These are phyloP conservation scores for Cyclostephanos invisitatus DNA, from an alignment of 108 stramenopile genomes.

Conservation along the genomic window DNA sequence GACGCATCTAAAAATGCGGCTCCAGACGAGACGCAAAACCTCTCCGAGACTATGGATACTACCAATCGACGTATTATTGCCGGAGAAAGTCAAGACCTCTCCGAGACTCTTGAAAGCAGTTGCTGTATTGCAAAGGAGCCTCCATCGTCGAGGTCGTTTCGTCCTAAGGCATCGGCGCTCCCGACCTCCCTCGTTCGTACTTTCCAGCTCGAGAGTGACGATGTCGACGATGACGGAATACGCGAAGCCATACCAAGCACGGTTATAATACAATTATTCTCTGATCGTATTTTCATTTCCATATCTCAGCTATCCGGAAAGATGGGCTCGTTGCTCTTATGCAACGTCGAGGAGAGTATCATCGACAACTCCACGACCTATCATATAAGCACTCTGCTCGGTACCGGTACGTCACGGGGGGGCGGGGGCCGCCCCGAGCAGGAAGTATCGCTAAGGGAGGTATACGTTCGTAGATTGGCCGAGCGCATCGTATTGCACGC, in stretches of 20 bases:
- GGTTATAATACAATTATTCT: constrained; percentile 36
- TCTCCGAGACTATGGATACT: constrained; percentile 1
- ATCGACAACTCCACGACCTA: constrained; percentile 51
- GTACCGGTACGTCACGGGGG: constrained; percentile 24
- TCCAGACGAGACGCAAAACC: background rate
- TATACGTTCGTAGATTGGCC: constrained; percentile 37
- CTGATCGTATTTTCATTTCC: constrained; percentile 42
- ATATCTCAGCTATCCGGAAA: constrained; percentile 47
- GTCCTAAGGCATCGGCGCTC: constrained; percentile 33
- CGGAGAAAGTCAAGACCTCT: constrained; percentile 6
- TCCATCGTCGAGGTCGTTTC: constrained; percentile 10
- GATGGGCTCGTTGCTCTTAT: constrained; percentile 31
- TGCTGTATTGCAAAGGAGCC: background rate
- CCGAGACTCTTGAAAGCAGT: constrained; percentile 1
- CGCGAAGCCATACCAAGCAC: constrained; percentile 12
- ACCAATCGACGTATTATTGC: background rate
- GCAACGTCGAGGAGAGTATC: constrained; percentile 48
- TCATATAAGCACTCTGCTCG: constrained; percentile 38
- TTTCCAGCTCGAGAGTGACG: constrained; percentile 14
- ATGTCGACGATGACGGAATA: constrained; percentile 12
- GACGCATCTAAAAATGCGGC: background rate
- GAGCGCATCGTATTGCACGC: constrained; percentile 27
- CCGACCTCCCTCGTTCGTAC: constrained; percentile 39
- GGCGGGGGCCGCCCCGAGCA: background rate
- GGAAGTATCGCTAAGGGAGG: constrained; percentile 32